Percentiles rank a stretch among this genome's conserved stretches.
phyloP scores from a whole-genome alignment of 2,329 filamentous ascomycete genomes.

The Chaetomiaceae sp. region DNA sequence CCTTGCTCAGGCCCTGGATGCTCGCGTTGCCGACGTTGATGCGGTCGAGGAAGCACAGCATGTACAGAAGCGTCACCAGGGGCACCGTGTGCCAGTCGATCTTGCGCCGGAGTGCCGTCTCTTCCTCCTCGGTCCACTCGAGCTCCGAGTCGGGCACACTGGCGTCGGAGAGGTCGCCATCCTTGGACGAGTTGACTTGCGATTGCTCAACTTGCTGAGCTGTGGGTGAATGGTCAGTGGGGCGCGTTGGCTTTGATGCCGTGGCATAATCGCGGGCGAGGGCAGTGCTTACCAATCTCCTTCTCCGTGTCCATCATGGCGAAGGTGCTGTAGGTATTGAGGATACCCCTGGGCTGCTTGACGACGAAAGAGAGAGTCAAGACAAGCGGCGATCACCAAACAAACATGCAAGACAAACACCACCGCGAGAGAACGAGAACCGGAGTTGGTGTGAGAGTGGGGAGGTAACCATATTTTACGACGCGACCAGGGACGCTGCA shows the following conservation, averaged over 20 bases:
- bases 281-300: constrained; percentile 23
- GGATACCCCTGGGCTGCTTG: not conserved
- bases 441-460: not conserved
- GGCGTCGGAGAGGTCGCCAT: constrained; percentile 15
- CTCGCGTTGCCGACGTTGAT: constrained; percentile 51
- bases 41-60: constrained; percentile 38
- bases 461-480: not conserved
- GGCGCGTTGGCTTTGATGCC: no score
- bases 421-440: not conserved
- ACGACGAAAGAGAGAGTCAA: no score
- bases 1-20: constrained; percentile 49
- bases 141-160: constrained; percentile 26
- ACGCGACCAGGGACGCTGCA: not conserved
- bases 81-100: constrained; percentile 51
- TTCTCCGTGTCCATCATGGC: constrained; percentile 18
- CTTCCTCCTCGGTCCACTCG: constrained; percentile 49
- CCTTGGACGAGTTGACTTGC: constrained; percentile 14
- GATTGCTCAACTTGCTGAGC: constrained; percentile 6
- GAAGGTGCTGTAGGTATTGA: not conserved
- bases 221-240: not conserved
- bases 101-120: constrained; percentile 46
- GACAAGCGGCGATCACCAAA: not conserved
- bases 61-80: constrained; percentile 49
- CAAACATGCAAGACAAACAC: not conserved
- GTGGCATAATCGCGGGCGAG: no score